Evolutionary conservation across 2,329 filamentous ascomycete species (phyloP), one percentile per base, ranked within the genome.

Genomic region (Penicillium crustosum): DNA sequence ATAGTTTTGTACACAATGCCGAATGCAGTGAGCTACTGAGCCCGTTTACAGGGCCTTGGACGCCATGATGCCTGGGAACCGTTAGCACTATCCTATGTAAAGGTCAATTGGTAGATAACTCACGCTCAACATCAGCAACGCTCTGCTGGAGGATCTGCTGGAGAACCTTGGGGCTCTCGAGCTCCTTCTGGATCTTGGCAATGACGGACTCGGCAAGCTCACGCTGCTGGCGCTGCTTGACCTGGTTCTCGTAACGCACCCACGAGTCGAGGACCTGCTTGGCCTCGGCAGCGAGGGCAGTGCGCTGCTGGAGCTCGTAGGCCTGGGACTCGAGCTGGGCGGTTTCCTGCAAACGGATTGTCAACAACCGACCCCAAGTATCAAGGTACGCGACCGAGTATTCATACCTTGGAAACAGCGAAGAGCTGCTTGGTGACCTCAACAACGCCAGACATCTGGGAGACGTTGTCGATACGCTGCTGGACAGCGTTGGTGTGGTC

Each of bases 71-170:
- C 73, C 74, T 76, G 36, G 21, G 41, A 49, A 17, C 33, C 31
- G 47, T 72, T 61, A 70, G 65, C 50, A 39, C 2, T 12, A 31
- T 33, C 9, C 19, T 36, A 4, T 45, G 2, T 15, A 23, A 31
- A 19, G n/a, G 48, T 44, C 29, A 17, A 6, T 13, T 2, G 8
- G 29, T 35, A 36, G 25, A n/a, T 5, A 39, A 29, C 86, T 77
- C 83, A 97, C 93, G 93, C 88, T 99, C 94, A 75, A 99, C 88
- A 79, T 99, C 94, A 65, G 89, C 81, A 73, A 99, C 86, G 78
- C 92, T 96, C 86, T 99, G 94, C 82, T 94, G 89, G 70, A 99
- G 87, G 73, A 99, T 97, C 83, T 97, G 92, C 85, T 97, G 91
- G 71, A 99, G 88, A 67, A 89, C 85, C 87, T 93, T 97, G 78